Conservation (phyloP, 257 asterid species). For the Solanum bulbocastanum region DNA sequence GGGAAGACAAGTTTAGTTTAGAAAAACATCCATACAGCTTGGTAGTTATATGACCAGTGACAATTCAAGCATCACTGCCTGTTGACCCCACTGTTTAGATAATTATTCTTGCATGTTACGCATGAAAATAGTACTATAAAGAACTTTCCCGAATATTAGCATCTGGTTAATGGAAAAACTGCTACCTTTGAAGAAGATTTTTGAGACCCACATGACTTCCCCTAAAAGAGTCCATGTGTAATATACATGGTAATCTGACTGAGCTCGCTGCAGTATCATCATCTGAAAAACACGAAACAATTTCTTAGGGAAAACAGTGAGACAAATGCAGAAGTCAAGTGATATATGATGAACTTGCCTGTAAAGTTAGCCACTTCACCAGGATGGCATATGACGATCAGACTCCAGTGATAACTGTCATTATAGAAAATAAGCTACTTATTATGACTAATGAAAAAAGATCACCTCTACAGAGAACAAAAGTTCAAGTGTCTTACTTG, state of each 20-base stretch:
- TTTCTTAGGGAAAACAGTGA: neutral
- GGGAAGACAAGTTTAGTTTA: neutral
- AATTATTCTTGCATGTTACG: neutral
- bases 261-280: conserved; percentile 23
- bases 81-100: neutral
- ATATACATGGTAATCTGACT: conserved; percentile 35
- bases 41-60: neutral
- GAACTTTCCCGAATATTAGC: neutral
- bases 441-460: neutral
- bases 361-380: conserved; percentile 50
- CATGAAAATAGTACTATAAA: neutral
- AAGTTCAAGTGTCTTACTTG: conserved; percentile 45
- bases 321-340: neutral
- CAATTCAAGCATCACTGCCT: neutral
- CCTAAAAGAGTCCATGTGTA: conserved; percentile 42
- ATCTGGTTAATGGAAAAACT: neutral
- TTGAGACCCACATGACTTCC: conserved; percentile 39
- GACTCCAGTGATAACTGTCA: conserved; percentile 95
- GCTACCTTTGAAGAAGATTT: conserved; percentile 26
- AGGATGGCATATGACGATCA: conserved; percentile 77
- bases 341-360: conserved; percentile 52
- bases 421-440: neutral
- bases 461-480: neutral
- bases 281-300: conserved; percentile 27
- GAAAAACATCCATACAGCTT: neutral